Percentiles rank a stretch among this genome's conserved stretches.
These are phyloP conservation scores for Phytophthora gonapodyides DNA, from an alignment of 352 stramenopile genomes.

Conservation along the genomic window DNA sequence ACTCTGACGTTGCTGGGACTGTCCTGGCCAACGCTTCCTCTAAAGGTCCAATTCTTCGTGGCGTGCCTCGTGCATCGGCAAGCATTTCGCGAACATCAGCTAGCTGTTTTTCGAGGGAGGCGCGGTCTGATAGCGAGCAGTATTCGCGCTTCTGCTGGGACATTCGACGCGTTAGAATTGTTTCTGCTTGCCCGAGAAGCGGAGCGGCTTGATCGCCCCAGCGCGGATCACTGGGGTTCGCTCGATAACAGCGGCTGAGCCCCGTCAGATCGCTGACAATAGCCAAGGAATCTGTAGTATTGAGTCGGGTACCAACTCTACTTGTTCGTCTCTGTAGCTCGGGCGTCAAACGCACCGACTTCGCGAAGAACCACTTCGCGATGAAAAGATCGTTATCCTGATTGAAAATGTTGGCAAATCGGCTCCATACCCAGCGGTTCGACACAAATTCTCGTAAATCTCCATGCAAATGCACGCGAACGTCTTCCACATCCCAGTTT, in stretches of 20 bases:
- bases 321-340: slow-evolving; percentile 27
- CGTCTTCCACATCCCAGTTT: slow-evolving; percentile 52
- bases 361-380: slow-evolving; percentile 51
- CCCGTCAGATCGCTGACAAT: slow-evolving; percentile 40
- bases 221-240: slow-evolving; percentile 27
- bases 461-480: slow-evolving; percentile 49
- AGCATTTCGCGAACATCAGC: slow-evolving; percentile 17
- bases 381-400: slow-evolving; percentile 51
- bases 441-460: slow-evolving; percentile 56
- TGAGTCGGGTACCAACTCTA: slow-evolving; percentile 17
- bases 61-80: slow-evolving; percentile 6
- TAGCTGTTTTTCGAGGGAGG: slow-evolving; percentile 27
- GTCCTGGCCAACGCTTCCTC: slow-evolving; percentile 36
- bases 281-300: slow-evolving; percentile 16
- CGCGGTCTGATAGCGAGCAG: slow-evolving; percentile 7
- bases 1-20: slow-evolving; percentile 60
- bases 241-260: slow-evolving; percentile 49
- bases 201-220: slow-evolving; percentile 24
- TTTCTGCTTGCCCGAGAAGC: slow-evolving; percentile 28
- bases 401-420: slow-evolving; percentile 44
- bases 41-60: slow-evolving; percentile 25
- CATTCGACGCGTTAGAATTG: slow-evolving; percentile 21
- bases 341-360: slow-evolving; percentile 30
- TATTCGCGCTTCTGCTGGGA: slow-evolving; percentile 19
- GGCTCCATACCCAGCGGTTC: slow-evolving; percentile 65